Base-by-base conservation (phyloP, 2,329 filamentous ascomycete species). In the Neofusicoccum sp. region DNA sequence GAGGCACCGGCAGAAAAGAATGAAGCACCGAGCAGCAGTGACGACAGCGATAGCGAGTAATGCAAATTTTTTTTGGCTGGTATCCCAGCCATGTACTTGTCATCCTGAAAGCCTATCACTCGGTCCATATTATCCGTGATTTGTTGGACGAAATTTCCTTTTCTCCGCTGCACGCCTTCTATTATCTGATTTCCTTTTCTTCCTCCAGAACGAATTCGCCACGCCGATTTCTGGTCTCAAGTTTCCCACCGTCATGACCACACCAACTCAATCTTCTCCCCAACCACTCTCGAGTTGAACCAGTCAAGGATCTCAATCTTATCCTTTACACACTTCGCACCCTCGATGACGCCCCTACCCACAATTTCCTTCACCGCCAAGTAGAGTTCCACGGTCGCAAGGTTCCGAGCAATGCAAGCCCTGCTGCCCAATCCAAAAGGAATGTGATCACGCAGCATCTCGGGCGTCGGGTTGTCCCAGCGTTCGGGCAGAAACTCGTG, bases 221-320 rank as follows among this genome's bases (percentile, higher is more conserved):
- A 2, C n/a, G 30, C 3, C 26, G 28, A 11, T 33, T 28, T 28
- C 48, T 16, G 20, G 20, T 9, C 24, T 58, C 8, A 7, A 45
- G 38, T 1, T 48, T 30, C 14, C 31, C 30, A 16, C 7, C 7
- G 11, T 45, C 54, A 45, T 58, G 20, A 2, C 54, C 54, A 58
- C n/a, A 28, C 33, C 30, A 75, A 41, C 60, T 80, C 78, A 20
- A 84, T 79, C 66, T 72, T 77, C 63, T 79, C 79, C 0, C 78
- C 80, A 40, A 79, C 77, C 1, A 84, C 77, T 64, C 77, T 79
- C 1, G 77, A 78, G 65, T 84, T 84, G 64, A 85, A 84, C 82
- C 82, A 84, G 66, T 85, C 79, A 30, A 75, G 70, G n/a, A 83
- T 80, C 67, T 81, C 75, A 9, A 84, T 75, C 58, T 77, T 71